Evolutionary conservation across 1,284 basidiomycete species (phyloP).

Genomic region (Xanthoconium separans): DNA sequence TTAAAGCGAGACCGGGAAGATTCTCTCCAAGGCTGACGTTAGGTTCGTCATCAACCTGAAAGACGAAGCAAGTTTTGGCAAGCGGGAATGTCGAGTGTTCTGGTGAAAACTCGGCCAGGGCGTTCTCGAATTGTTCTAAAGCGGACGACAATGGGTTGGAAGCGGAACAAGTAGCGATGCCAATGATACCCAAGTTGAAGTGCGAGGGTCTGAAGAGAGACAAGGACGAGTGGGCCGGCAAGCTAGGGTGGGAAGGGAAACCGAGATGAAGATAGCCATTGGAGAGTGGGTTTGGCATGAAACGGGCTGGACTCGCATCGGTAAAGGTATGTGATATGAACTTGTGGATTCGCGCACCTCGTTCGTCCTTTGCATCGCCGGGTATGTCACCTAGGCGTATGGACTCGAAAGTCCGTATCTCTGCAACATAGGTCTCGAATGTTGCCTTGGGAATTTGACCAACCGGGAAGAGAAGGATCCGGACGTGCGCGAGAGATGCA

Average conservation of each 20-base stretch:
- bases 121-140: slow-evolving; percentile 60
- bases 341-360: slow-evolving; percentile 47
- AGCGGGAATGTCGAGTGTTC: slow-evolving; percentile 70
- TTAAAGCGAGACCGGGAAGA: slow-evolving; percentile 65
- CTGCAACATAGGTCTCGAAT: slow-evolving; percentile 69
- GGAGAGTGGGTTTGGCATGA: slow-evolving; percentile 77
- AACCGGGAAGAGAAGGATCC: slow-evolving; percentile 75
- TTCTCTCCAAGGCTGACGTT: slow-evolving; percentile 56
- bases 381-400: slow-evolving; percentile 80
- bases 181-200: slow-evolving; percentile 78
- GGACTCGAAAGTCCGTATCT: slow-evolving; percentile 68
- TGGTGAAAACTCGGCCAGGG: slow-evolving; percentile 63
- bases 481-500: slow-evolving; percentile 76
- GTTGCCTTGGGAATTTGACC: slow-evolving; percentile 61
- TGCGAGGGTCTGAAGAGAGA: slow-evolving; percentile 74
- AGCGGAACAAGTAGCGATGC: slow-evolving; percentile 66
- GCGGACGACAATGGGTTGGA: slow-evolving; percentile 57
- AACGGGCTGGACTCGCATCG: slow-evolving; percentile 53
- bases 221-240: slow-evolving; percentile 54
- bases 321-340: background rate
- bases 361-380: slow-evolving; percentile 72
- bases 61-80: slow-evolving; percentile 74
- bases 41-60: slow-evolving; percentile 66
- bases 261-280: slow-evolving; percentile 72
- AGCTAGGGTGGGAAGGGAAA: slow-evolving; percentile 69